Evolutionary conservation across 805 yeast genomes (phyloP).

Genomic region (Candida rishiriensis): DNA sequence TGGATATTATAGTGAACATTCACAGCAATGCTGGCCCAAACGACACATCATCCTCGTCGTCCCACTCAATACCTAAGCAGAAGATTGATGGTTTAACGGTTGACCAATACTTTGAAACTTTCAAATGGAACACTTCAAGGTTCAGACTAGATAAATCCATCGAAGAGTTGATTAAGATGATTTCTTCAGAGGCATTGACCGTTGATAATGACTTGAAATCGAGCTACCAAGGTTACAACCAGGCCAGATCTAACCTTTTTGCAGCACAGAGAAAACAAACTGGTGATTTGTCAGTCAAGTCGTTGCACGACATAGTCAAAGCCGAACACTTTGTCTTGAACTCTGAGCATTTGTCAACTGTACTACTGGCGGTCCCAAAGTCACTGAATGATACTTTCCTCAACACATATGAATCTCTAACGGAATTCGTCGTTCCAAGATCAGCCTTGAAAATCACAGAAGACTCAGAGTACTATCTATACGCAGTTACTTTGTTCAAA

Average conservation of each 20-base stretch:
- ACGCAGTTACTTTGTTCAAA: constrained; percentile 78
- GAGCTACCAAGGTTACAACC: constrained; percentile 69
- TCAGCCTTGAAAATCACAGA: constrained; percentile 65
- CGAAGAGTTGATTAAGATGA: constrained; percentile 62
- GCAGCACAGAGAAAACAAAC: constrained; percentile 91
- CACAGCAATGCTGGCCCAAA: constrained; percentile 14
- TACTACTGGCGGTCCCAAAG: constrained; percentile 87
- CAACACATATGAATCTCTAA: constrained; percentile 67
- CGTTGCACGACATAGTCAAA: constrained; percentile 83
- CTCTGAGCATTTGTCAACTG: constrained; percentile 81
- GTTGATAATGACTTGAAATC: constrained; percentile 81
- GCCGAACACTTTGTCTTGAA: constrained; percentile 78
- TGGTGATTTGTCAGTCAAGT: constrained; percentile 88
- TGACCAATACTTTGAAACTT: constrained; percentile 63
- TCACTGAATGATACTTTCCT: constrained; percentile 55
- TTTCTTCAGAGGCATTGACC: constrained; percentile 73
- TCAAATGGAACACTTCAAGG: constrained; percentile 85
- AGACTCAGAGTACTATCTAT: constrained; percentile 73
- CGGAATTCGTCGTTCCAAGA: constrained; percentile 87
- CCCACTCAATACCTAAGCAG: constrained; percentile 12
- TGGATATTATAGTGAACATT: constrained; percentile 62
- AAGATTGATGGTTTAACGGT: constrained; percentile 42
- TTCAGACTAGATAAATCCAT: constrained; percentile 82
- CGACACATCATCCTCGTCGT: constrained; percentile 19
- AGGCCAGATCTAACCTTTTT: constrained; percentile 75